These are phyloP conservation scores for Plectosphaerella cucumerina DNA, from an alignment of 2,329 filamentous ascomycete species.

Conservation along the genomic window DNA sequence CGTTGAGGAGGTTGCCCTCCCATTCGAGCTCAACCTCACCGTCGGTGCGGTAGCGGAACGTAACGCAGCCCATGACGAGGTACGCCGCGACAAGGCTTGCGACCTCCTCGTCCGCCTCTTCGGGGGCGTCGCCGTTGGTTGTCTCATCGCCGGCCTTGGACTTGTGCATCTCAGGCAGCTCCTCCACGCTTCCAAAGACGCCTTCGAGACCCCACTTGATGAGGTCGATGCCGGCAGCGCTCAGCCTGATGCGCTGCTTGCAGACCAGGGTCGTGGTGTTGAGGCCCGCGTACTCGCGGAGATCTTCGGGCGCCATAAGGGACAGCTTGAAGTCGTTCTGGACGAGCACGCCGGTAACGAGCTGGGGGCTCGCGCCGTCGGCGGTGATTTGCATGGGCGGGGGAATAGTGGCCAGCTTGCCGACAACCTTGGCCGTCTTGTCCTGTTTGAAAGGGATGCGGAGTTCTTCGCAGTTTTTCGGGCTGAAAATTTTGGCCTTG, in stretches of 20 bases:
- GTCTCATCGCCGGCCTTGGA: conserved; percentile 23
- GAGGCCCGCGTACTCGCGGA: conserved; percentile 93
- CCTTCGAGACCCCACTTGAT: conserved; percentile 93
- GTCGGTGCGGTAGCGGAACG: conserved; percentile 70
- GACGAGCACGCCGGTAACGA: conserved; percentile 87
- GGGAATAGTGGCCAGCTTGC: conserved; percentile 79
- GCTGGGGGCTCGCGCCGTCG: conserved; percentile 30
- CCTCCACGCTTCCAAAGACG: conserved; percentile 84
- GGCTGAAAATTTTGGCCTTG: conserved; percentile 90
- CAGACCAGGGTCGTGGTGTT: conserved; percentile 93
- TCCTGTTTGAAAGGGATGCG: conserved; percentile 93
- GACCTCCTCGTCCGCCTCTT: conserved; percentile 64
- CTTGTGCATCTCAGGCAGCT: conserved; percentile 52
- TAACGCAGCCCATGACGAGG: conserved; percentile 85
- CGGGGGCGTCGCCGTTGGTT: conserved; percentile 32
- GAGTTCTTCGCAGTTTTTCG: conserved; percentile 91
- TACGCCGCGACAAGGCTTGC: conserved; percentile 51
- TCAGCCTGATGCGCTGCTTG: conserved; percentile 84
- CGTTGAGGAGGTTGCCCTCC: conserved; percentile 97
- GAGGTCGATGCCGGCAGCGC: conserved; percentile 82
- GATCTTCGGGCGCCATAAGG: conserved; percentile 92
- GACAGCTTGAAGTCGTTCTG: conserved; percentile 98
- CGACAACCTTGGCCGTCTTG: conserved; percentile 94
- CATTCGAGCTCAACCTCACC: conserved; percentile 89
- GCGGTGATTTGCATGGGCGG: conserved; percentile 49